Base-by-base conservation (phyloP, 805 yeast genomes). In the Candida easanensis region DNA sequence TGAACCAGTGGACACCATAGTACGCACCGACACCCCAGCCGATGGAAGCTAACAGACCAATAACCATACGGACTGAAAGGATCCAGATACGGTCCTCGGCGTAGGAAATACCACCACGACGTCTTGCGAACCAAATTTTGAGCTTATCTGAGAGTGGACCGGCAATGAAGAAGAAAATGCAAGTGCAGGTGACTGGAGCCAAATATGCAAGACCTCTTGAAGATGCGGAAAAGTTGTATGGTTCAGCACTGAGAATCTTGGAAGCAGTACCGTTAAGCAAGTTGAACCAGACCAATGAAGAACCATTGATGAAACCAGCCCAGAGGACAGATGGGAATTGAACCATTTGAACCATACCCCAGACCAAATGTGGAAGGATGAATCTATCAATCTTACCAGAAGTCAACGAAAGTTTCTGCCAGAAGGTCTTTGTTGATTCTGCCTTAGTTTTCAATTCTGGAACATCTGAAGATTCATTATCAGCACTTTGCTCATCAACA, bases 11-110 rank as follows among this genome's bases (percentile, higher is more conserved):
- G 25, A 73, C 63, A 5, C 66, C 68, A 40, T 72, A 70, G 40
- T 73, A 71, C 0, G 85, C 81, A 7, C 84, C 85, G 33, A 80
- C 72, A 36, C 87, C 87, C 72, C 82, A 79, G 17, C 82, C 63
- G 46, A 79, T 69, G 46, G 79, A 62, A 0, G 84, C 77, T 1
- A 69, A 68, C 1, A 81, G 80, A 4, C 79, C 77, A 6, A 79
- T 53, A 22, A 80, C 58, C 53, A 67, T 63, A 46, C 73, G 75
- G 3, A 71, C 58, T 1, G 63, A 42, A 49, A 76, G 51, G 20
- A 74, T 71, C 79, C 80, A 77, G 18, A 79, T 64, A 46, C 84
- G 64, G 50, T 73, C 76, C 52, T 80, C 85, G 1, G 85, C 79
- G 40, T 74, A 71, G 6, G 80, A 70, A 4, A 73, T 40, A 38